phyloP scores from a whole-genome alignment of 495 filamentous ascomycete genomes.

The Terfezia boudieri region DNA sequence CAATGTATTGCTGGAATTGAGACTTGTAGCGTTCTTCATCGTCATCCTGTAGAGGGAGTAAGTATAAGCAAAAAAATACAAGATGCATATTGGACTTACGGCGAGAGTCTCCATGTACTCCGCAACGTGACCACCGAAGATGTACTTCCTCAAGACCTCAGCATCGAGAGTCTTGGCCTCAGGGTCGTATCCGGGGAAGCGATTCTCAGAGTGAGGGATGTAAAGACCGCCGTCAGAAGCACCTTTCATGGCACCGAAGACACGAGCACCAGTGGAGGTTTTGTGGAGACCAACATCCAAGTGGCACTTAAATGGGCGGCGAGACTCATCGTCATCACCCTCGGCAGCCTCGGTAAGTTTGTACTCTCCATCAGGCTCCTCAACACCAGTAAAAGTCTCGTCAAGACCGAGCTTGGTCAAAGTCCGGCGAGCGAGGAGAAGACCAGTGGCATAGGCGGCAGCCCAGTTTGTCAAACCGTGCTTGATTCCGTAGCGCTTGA shows the following conservation, averaged over 20 bases:
- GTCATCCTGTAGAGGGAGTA: constrained; percentile 31
- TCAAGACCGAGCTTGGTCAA: constrained; percentile 90
- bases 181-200: constrained; percentile 95
- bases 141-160: constrained; percentile 95
- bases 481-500: constrained; percentile 85
- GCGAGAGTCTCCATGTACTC: constrained; percentile 99
- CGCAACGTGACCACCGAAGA: constrained; percentile 89
- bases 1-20: constrained; percentile 93
- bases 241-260: constrained; percentile 99
- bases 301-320: constrained; percentile 96
- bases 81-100: constrained; percentile 16
- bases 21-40: constrained; percentile 98
- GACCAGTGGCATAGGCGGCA: constrained; percentile 86
- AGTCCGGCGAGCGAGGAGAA: constrained; percentile 86
- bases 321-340: constrained; percentile 46
- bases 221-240: constrained; percentile 94
- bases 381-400: constrained; percentile 75
- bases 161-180: constrained; percentile 92
- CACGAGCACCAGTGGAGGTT: constrained; percentile 90
- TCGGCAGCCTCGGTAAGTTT: constrained; percentile 78
- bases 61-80: no score
- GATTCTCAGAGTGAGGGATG: constrained; percentile 94
- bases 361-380: constrained; percentile 88
- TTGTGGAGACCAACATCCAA: constrained; percentile 92
- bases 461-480: constrained; percentile 99